A percentile compares a stretch with the other conserved stretches of the same genome.
phyloP scores from a whole-genome alignment of 768 basidiomycete species.

The Glaciozyma martinii region DNA sequence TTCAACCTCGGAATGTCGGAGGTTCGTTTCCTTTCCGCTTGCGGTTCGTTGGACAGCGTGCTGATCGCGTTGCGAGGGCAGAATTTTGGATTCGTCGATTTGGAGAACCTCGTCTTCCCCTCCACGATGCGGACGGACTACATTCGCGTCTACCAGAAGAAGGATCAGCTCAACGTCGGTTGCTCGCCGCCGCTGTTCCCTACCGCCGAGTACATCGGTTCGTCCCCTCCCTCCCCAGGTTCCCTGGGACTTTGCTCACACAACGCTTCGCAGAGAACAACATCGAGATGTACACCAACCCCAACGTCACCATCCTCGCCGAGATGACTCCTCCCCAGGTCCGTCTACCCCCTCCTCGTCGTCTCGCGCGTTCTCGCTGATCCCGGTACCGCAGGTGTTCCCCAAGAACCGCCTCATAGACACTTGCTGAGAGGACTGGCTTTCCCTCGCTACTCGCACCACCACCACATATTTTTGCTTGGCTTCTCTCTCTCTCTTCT shows the following conservation, averaged over 20 bases:
- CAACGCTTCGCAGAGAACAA: conserved; percentile 38
- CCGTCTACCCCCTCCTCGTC: no score
- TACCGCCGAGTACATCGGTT: conserved; percentile 62
- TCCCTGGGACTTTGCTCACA: neutral
- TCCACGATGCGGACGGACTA: conserved; percentile 70
- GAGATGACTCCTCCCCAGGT: no score
- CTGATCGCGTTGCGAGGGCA: neutral
- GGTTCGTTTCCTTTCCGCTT: neutral
- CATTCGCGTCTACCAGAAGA: conserved; percentile 82
- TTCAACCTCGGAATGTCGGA: conserved; percentile 28
- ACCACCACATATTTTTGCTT: no score
- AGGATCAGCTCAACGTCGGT: conserved; percentile 47
- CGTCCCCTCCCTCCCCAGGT: neutral
- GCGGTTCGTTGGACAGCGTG: neutral
- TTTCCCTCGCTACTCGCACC: no score
- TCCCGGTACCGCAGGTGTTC: no score
- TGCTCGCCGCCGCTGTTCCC: conserved; percentile 59
- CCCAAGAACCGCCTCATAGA: no score
- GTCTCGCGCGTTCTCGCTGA: no score
- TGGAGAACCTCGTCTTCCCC: conserved; percentile 63
- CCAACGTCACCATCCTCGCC: conserved; percentile 35
- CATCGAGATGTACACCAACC: conserved; percentile 66
- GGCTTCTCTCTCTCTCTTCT: no score
- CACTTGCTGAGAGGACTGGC: no score
- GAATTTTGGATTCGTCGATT: conserved; percentile 42